Percentiles rank a stretch among this genome's conserved stretches.
These are phyloP conservation scores for Xylariaceae sp. DNA, from an alignment of 2,329 filamentous ascomycete species.

Conservation along the genomic window DNA sequence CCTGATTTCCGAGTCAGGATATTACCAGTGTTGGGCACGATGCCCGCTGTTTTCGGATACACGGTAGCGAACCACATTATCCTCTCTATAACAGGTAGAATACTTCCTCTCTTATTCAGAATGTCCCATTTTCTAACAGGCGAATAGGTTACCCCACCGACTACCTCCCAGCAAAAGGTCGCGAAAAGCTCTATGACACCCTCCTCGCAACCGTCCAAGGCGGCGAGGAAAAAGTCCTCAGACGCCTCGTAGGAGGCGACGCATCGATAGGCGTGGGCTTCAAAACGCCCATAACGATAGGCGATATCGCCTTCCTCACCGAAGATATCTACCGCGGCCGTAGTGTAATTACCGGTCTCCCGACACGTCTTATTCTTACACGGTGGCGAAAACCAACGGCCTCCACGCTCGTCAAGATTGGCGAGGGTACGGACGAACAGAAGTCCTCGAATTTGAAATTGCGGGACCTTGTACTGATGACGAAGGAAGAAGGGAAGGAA, in stretches of 20 bases:
- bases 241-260: constrained; percentile 44
- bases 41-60: constrained; percentile 95
- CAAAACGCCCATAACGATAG: constrained; percentile 70
- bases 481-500: constrained; percentile 38
- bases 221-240: constrained; percentile 71
- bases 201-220: constrained; percentile 73
- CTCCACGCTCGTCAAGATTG: constrained; percentile 56
- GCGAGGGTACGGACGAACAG: constrained; percentile 67
- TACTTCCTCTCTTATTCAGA: neutral
- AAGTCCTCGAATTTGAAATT: constrained; percentile 62
- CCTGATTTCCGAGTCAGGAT: constrained; percentile 95
- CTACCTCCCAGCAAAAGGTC: constrained; percentile 73
- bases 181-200: constrained; percentile 89
- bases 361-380: constrained; percentile 73
- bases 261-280: constrained; percentile 61
- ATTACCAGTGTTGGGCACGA: constrained; percentile 87
- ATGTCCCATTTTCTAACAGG: constrained; percentile 3
- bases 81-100: constrained; percentile 59
- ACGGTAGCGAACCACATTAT: constrained; percentile 91
- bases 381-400: constrained; percentile 69
- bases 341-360: constrained; percentile 76
- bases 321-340: constrained; percentile 85
- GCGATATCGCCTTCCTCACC: constrained; percentile 81
- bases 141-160: constrained; percentile 74
- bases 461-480: constrained; percentile 32